Percentiles rank a stretch among this genome's conserved stretches.
These are phyloP conservation scores for Lasiodiplodia theobromae DNA, from an alignment of 2,329 filamentous ascomycete species.

Conservation along the genomic window DNA sequence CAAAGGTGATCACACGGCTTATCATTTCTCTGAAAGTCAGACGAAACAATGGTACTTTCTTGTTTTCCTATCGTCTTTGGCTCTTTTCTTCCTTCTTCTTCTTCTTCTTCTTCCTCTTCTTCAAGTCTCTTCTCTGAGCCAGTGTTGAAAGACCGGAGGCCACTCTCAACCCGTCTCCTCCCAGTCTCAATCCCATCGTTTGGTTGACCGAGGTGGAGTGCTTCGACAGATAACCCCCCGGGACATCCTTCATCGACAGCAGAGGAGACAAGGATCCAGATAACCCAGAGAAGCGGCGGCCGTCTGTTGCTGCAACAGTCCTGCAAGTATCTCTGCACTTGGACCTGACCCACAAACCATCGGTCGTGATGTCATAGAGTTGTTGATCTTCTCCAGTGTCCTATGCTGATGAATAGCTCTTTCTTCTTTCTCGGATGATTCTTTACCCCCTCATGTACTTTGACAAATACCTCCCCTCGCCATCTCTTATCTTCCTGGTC, in stretches of 20 bases:
- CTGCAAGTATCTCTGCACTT: background rate
- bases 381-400: background rate
- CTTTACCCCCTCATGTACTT: no score
- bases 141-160: no score
- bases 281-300: background rate
- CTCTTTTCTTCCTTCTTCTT: background rate
- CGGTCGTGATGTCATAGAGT: constrained; percentile 16
- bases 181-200: background rate
- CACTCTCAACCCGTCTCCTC: background rate
- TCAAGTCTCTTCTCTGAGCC: background rate
- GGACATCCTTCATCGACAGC: background rate
- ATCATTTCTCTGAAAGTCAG: no score
- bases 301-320: background rate
- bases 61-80: background rate
- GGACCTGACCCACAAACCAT: background rate
- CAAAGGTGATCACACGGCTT: no score
- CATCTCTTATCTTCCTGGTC: background rate
- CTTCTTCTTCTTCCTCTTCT: background rate
- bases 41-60: background rate
- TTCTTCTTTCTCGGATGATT: background rate
- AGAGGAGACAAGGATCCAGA: background rate
- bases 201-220: no score
- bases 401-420: background rate
- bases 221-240: no score
- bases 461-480: background rate